Conservation (phyloP, 805 yeast species). For the Pichia phayaonensis region DNA sequence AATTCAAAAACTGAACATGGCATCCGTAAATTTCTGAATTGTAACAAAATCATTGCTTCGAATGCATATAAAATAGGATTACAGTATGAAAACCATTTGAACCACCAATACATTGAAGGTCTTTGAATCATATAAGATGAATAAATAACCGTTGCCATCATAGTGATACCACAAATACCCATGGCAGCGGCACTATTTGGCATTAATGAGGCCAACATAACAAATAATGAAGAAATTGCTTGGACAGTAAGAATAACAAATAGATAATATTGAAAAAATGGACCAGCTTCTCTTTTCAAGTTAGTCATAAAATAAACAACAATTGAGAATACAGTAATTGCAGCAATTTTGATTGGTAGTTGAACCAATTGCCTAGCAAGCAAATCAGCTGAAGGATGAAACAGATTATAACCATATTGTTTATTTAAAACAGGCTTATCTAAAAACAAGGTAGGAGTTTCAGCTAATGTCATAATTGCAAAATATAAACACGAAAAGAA, state of each 20-base stretch:
- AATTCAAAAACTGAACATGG: slow-evolving; percentile 34
- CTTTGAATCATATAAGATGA: slow-evolving; percentile 62
- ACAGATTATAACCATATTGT: slow-evolving; percentile 56
- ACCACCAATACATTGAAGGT: slow-evolving; percentile 55
- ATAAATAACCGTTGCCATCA: slow-evolving; percentile 46
- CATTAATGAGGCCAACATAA: slow-evolving; percentile 43
- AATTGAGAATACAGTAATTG: slow-evolving; percentile 40
- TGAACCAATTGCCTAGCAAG: slow-evolving; percentile 49
- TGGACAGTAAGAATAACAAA: slow-evolving; percentile 34
- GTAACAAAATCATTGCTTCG: slow-evolving; percentile 50
- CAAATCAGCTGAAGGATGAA: slow-evolving; percentile 61
- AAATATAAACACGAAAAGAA: slow-evolving; percentile 55
- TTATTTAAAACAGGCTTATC: slow-evolving; percentile 58
- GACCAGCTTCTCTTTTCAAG: slow-evolving; percentile 45
- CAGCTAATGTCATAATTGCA: slow-evolving; percentile 55
- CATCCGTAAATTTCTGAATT: slow-evolving; percentile 48
- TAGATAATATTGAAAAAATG: slow-evolving; percentile 42
- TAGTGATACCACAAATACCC: slow-evolving; percentile 48
- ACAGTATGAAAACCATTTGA: slow-evolving; percentile 46
- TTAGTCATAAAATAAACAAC: slow-evolving; percentile 45
- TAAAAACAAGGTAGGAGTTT: slow-evolving; percentile 50
- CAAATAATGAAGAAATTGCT: slow-evolving; percentile 45
- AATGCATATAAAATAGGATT: slow-evolving; percentile 43
- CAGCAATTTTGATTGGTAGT: slow-evolving; percentile 47
- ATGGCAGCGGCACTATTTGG: slow-evolving; percentile 49